Evolutionary conservation across 345 rosid genomes (phyloP).

Genomic region (Arabidopsis arenosa): DNA sequence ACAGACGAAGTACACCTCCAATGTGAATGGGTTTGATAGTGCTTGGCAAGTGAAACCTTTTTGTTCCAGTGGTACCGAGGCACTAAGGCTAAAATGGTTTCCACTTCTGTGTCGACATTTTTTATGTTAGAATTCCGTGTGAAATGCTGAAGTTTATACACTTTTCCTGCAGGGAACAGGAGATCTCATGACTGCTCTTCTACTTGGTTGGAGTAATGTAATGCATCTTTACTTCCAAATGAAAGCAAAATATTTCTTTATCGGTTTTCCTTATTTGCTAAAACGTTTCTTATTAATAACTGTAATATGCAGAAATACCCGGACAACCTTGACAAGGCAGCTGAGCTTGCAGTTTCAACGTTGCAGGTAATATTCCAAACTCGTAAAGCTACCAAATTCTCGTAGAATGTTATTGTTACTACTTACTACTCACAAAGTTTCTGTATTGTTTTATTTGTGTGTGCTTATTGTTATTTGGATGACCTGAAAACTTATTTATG

Average conservation of each 20-base stretch:
- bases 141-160: slow-evolving; percentile 25
- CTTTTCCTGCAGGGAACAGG: slow-evolving; percentile 81
- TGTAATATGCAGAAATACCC: slow-evolving; percentile 75
- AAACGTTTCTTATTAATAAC: slow-evolving; percentile 9
- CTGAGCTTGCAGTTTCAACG: slow-evolving; percentile 96
- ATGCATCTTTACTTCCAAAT: slow-evolving; percentile 33
- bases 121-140: not conserved
- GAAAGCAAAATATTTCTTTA: slow-evolving; percentile 11
- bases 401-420: not conserved
- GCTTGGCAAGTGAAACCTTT: not conserved
- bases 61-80: not conserved
- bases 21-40: not conserved
- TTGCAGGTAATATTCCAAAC: slow-evolving; percentile 70
- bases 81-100: too few species aligned
- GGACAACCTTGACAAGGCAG: slow-evolving; percentile 75
- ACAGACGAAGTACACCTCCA: not conserved
- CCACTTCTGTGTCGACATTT: not conserved
- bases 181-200: slow-evolving; percentile 95
- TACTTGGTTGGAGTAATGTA: slow-evolving; percentile 99
- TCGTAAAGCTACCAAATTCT: not conserved
- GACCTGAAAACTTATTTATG: not conserved
- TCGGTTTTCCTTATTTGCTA: not conserved
- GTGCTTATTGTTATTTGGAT: slow-evolving; percentile 12
- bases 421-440: not conserved
- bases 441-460: not conserved